phyloP scores from a whole-genome alignment of 306 rosid species.

The Morella rubra region DNA sequence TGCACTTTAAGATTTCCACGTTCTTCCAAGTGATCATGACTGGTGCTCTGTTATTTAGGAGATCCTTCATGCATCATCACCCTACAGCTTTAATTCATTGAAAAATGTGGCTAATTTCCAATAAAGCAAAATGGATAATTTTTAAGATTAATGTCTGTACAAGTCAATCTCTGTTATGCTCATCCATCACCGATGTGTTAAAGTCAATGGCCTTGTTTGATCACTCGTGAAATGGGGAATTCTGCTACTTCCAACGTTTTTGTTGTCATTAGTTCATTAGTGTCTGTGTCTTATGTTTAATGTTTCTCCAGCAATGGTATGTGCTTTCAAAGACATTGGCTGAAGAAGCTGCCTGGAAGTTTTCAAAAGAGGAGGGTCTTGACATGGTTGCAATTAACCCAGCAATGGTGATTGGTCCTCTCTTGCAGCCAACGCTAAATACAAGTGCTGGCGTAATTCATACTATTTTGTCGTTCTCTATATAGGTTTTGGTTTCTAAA shows the following conservation, averaged over 20 bases:
- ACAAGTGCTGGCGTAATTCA: slow-evolving; percentile 46
- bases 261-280: neutral
- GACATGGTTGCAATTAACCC: no score
- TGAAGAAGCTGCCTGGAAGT: no score
- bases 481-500: neutral
- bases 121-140: neutral
- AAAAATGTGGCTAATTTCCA: neutral
- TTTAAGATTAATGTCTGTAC: neutral
- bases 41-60: neutral
- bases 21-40: neutral
- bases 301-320: slow-evolving; percentile 47
- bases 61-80: neutral
- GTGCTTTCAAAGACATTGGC: no score
- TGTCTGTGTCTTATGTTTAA: slow-evolving; percentile 5
- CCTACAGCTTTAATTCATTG: neutral
- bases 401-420: no score
- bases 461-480: neutral
- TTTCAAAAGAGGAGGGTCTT: no score
- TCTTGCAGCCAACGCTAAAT: slow-evolving; percentile 70
- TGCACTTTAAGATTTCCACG: neutral
- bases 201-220: neutral
- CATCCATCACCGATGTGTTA: neutral
- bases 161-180: neutral
- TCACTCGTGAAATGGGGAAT: no score
- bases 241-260: neutral